A percentile compares a stretch with the other conserved stretches of the same genome.
Conservation (phyloP, 306 rosid species). For the Glycine latifolia region DNA sequence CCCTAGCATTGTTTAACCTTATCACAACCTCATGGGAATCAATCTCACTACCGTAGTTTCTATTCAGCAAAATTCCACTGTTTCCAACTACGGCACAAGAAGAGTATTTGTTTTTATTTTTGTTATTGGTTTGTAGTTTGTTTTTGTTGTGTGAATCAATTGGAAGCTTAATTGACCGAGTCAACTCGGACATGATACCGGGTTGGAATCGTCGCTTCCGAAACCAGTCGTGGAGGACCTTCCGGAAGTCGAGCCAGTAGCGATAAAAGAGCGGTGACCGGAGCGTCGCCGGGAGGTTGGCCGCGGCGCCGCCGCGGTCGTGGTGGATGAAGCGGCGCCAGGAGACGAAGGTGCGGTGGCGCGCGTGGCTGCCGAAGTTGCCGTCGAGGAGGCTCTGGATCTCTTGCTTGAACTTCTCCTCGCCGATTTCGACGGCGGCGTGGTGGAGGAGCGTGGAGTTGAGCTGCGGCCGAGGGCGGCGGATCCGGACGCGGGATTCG, state of each 20-base stretch:
- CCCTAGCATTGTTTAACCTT: slow-evolving; percentile 86
- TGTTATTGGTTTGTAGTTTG: too few species aligned
- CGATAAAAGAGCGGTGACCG: slow-evolving; percentile 84
- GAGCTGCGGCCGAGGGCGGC: slow-evolving; percentile 49
- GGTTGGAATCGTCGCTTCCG: slow-evolving; percentile 70
- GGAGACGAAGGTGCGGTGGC: slow-evolving; percentile 65
- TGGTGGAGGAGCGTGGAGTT: slow-evolving; percentile 74
- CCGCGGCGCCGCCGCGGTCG: slow-evolving; percentile 31
- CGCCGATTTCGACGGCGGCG: slow-evolving; percentile 71
- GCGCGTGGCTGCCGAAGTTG: slow-evolving; percentile 55
- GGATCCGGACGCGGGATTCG: slow-evolving; percentile 52
- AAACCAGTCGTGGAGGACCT: slow-evolving; percentile 68
- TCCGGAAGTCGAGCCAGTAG: slow-evolving; percentile 82
- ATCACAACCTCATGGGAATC: slow-evolving; percentile 83
- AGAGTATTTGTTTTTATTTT: slow-evolving; percentile 43
- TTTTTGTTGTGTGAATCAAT: slow-evolving; percentile 52
- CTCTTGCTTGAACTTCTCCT: slow-evolving; percentile 64
- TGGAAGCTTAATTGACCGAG: slow-evolving; percentile 58
- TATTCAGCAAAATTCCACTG: slow-evolving; percentile 87
- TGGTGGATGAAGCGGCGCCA: slow-evolving; percentile 79
- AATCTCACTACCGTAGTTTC: slow-evolving; percentile 63
- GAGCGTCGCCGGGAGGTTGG: slow-evolving; percentile 52
- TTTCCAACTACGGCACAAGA: slow-evolving; percentile 95
- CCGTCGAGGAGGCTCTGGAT: slow-evolving; percentile 79
- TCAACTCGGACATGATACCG: slow-evolving; percentile 69